phyloP scores from a whole-genome alignment of 352 stramenopile species.

The Globisporangium parvum region DNA sequence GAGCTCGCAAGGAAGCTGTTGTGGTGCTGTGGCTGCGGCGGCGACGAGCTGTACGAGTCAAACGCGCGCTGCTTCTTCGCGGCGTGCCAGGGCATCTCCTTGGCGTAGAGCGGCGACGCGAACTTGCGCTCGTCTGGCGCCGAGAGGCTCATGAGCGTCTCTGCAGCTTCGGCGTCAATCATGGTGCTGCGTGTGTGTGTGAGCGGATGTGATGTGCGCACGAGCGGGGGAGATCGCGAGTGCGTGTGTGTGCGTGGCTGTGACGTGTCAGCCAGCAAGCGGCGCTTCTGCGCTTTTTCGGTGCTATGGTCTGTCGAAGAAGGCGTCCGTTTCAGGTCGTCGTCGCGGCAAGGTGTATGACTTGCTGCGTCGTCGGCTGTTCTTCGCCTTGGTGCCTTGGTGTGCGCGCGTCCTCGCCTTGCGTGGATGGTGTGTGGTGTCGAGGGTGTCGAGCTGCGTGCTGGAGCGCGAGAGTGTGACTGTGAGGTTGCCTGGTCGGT shows the following conservation, averaged over 20 bases:
- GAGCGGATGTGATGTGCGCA: neutral
- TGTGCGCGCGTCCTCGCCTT: too few species aligned
- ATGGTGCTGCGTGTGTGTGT: slow-evolving; percentile 17
- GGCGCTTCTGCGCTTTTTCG: slow-evolving; percentile 11
- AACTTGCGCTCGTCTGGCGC: slow-evolving; percentile 67
- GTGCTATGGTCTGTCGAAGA: neutral
- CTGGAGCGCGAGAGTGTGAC: too few species aligned
- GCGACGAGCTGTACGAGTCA: slow-evolving; percentile 6
- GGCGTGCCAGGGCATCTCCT: slow-evolving; percentile 48
- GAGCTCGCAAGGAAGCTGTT: slow-evolving; percentile 36
- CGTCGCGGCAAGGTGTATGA: too few species aligned
- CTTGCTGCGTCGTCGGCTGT: too few species aligned
- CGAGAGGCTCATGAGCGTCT: slow-evolving; percentile 79
- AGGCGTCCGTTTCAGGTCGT: too few species aligned
- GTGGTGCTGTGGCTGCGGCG: slow-evolving; percentile 7
- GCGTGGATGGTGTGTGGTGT: too few species aligned
- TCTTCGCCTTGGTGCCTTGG: too few species aligned
- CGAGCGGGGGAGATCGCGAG: neutral
- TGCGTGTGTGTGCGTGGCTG: slow-evolving; percentile 9
- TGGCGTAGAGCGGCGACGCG: slow-evolving; percentile 47
- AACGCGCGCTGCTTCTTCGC: slow-evolving; percentile 18
- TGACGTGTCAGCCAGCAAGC: slow-evolving; percentile 3
- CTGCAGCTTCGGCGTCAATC: slow-evolving; percentile 67
- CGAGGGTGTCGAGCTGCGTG: too few species aligned
- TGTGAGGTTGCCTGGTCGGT: too few species aligned